phyloP scores from a whole-genome alignment of 2,329 filamentous ascomycete species.

The Leptodontidium sp. region DNA sequence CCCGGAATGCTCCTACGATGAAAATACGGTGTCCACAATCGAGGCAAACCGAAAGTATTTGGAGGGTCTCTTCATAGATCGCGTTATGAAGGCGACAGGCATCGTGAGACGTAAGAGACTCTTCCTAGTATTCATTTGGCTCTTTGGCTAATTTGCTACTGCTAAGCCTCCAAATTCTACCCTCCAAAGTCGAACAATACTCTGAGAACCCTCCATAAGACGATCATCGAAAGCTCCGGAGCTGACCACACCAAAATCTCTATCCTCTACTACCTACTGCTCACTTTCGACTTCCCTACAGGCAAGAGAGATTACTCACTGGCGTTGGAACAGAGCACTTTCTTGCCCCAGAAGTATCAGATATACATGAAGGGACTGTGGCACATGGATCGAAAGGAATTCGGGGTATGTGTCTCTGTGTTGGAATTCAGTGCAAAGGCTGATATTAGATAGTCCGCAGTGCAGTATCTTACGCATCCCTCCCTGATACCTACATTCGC shows the following conservation, averaged over 20 bases:
- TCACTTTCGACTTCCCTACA: slow-evolving; percentile 67
- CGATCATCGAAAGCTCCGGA: slow-evolving; percentile 70
- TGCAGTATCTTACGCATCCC: slow-evolving; percentile 81
- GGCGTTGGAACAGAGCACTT: slow-evolving; percentile 66
- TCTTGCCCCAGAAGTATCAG: slow-evolving; percentile 78
- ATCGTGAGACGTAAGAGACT: slow-evolving; percentile 68
- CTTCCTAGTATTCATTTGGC: not conserved
- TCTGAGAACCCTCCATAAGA: slow-evolving; percentile 73
- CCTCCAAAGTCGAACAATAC: slow-evolving; percentile 75
- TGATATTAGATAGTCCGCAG: slow-evolving; percentile 60
- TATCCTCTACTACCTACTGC: slow-evolving; percentile 83
- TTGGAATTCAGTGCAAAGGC: slow-evolving; percentile 25
- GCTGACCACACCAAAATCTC: slow-evolving; percentile 82
- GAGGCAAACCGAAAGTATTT: slow-evolving; percentile 71
- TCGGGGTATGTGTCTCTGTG: slow-evolving; percentile 57
- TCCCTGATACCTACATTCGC: slow-evolving; percentile 82
- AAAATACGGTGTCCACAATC: slow-evolving; percentile 68
- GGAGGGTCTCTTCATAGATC: slow-evolving; percentile 82
- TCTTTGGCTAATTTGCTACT: not conserved
- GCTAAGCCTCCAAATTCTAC: slow-evolving; percentile 68
- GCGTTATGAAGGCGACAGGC: slow-evolving; percentile 74
- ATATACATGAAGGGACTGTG: slow-evolving; percentile 85
- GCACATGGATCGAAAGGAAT: slow-evolving; percentile 78
- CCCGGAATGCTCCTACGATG: slow-evolving; percentile 67
- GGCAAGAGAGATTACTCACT: slow-evolving; percentile 56